Percentiles rank a stretch among this genome's conserved stretches.
Conservation (phyloP, 148 eudicot genomes). For the Rheum nobile region DNA sequence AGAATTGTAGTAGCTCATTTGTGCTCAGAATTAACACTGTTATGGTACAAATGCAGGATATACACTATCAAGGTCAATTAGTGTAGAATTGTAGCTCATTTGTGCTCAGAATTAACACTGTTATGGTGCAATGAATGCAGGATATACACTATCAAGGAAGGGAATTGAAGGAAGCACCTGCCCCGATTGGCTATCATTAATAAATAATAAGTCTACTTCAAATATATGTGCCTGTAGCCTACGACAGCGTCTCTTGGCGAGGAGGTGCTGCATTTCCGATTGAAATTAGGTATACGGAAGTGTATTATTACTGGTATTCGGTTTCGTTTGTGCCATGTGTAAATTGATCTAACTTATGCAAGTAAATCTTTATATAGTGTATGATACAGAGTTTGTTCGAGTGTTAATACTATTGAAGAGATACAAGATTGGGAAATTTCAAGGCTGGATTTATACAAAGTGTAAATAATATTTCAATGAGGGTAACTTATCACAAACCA, state of each 20-base stretch:
- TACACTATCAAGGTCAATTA: too few species aligned
- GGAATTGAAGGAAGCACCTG: constrained; percentile 63
- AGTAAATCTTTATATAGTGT: background rate
- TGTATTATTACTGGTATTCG: background rate
- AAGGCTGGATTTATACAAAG: too few species aligned
- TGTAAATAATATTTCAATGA: too few species aligned
- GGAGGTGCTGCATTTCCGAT: background rate
- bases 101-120: too few species aligned
- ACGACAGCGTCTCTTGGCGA: background rate
- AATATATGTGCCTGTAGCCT: too few species aligned
- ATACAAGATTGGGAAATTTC: too few species aligned
- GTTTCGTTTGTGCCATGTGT: background rate
- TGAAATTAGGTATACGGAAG: background rate
- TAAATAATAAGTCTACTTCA: background rate
- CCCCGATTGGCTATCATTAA: constrained; percentile 83
- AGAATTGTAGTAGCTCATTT: too few species aligned
- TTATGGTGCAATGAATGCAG: constrained; percentile 32
- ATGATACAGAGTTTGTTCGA: background rate
- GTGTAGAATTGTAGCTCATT: too few species aligned
- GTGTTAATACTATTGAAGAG: too few species aligned
- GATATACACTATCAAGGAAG: constrained; percentile 73
- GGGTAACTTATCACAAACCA: too few species aligned
- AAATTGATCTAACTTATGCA: background rate
- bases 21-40: too few species aligned
- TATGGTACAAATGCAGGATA: too few species aligned